phyloP scores from a whole-genome alignment of 495 filamentous ascomycete species.

The Daldinia childiae region DNA sequence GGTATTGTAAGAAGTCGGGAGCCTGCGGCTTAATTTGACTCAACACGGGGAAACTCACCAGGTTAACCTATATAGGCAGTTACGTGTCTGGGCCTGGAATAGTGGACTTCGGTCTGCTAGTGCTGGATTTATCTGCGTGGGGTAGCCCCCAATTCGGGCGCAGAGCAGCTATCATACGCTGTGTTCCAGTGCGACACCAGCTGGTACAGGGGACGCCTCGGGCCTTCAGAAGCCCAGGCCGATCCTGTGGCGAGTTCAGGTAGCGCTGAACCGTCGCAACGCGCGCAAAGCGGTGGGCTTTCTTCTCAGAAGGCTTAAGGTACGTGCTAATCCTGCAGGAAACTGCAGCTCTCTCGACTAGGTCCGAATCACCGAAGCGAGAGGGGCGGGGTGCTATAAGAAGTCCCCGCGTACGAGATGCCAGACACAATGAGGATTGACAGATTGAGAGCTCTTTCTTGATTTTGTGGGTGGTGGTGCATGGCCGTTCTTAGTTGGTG shows the following conservation, averaged over 20 bases:
- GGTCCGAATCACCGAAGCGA: too few relatives aligned
- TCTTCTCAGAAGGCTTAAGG: constrained; percentile 1
- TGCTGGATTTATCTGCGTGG: not conserved
- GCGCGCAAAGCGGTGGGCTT: not conserved
- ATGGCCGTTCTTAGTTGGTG: constrained; percentile 15
- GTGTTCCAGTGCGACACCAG: constrained; percentile 1
- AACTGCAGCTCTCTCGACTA: not conserved
- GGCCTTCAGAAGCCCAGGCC: not conserved
- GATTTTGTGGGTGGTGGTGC: constrained; percentile 15
- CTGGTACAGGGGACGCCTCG: constrained; percentile 7
- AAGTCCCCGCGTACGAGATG: too few relatives aligned
- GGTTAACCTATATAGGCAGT: not conserved
- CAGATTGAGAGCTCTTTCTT: constrained; percentile 16
- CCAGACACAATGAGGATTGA: constrained; percentile 16
- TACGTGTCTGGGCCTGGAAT: not conserved
- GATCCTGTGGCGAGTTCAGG: too few relatives aligned
- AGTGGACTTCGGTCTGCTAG: not conserved
- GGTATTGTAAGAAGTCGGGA: too few relatives aligned
- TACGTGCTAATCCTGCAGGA: constrained; percentile 12
- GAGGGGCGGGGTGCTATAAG: too few relatives aligned
- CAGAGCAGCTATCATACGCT: not conserved
- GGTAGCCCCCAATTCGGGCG: not conserved
- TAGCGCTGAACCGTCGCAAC: not conserved
- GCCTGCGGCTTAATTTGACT: constrained; percentile 8
- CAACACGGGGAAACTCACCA: constrained; percentile 8